Evolutionary conservation across 2,329 filamentous ascomycete species (phyloP), one percentile per base, ranked within the genome.

Genomic region (Aspergillus eucalypticola): DNA sequence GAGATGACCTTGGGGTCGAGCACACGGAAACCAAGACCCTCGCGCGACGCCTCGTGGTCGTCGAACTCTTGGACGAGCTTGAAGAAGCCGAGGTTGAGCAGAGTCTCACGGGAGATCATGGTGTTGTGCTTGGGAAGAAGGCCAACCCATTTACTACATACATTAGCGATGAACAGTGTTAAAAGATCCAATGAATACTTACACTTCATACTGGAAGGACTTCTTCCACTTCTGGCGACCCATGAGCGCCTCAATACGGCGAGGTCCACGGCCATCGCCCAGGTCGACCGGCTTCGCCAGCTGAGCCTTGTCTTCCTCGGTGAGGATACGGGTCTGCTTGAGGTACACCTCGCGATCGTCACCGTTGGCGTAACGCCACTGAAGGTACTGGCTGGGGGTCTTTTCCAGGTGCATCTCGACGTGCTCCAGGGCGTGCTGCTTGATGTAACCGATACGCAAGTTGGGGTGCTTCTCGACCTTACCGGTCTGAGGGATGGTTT

Each of bases 391-490:
- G 76, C 96, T 98, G 42, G 95, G 95, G 0, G 95, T 99, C 86
- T 99, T 99, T 79, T 99, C 95, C 69, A 98, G 83, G 74, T 99
- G 95, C 94, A 97, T 96, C 81, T 99, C 94, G 10, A 99, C 95
- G 86, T 99, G 95, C 83, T 99, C 95, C 11, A 99, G 85, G 48
- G 95, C 95, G 78, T 99, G 95, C 82, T 99, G 95, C 83, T 98
- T 98, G 82, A 99, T 98, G 83, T 99, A 99, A 57, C 95, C 95
- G 71, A 99, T 97, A 84, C 95, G 93, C 73, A 99, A 81, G 77
- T 99, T 99, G 67, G 95, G 95, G 77, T 99, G 95, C 83, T 98
- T 98, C 83, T 98, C 93, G 23, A 99, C 95, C 75, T 88, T 91
- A 64, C 95, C 95, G 19, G 79, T 79, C 64, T 90, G 90, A 15